Evolutionary conservation across 257 asterid species (phyloP), one percentile per base, ranked within the genome.

Genomic region (Nicotiana noctiflora): DNA sequence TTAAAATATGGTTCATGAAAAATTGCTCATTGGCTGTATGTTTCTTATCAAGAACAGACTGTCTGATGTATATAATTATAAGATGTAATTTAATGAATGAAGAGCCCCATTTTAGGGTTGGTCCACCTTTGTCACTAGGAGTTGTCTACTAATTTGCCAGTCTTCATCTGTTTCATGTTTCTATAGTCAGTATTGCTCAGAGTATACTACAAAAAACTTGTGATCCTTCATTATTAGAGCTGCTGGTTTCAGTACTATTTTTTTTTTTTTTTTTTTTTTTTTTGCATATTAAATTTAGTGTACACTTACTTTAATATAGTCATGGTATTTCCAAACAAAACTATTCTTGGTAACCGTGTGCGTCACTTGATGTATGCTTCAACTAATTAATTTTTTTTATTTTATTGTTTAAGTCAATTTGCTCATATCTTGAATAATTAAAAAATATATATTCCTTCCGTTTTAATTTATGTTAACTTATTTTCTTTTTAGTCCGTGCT

Each of bases 31-130:
- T 44, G 12, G 37, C 2, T 2, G 37, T 11, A 44, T 9, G 23
- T 68, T 14, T 14, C 8, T 72, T 46, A 72, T 72, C 60, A 46
- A 46, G 40, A 21, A 72, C 77, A 72, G 78, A 72, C 78, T 72
- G 78, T 46, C 37, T 23, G 60, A 72, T 72, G 21, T 72, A 46
- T 40, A 40, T 72, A 12, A 72, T 12, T 21, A 72, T 60, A 23
- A 46, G 60, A 13, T 70, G 59, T 23, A 72, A 72, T 72, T 37
- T 72, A 72, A 72, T 72, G 78, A 72, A 21, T 19, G 4, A 19
- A 6, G 56, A 46, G 21, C 2, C 60, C 60, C 78, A 72, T 72
- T 46, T 72, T 72, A 72, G 60, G 7, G 60, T 7, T 72, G 78
- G 60, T 46, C 78, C 60, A 72, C 60, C 12, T 4, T 21, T 13